Conservation (phyloP, 2,329 filamentous ascomycete species). For the Orbilia javanica region DNA sequence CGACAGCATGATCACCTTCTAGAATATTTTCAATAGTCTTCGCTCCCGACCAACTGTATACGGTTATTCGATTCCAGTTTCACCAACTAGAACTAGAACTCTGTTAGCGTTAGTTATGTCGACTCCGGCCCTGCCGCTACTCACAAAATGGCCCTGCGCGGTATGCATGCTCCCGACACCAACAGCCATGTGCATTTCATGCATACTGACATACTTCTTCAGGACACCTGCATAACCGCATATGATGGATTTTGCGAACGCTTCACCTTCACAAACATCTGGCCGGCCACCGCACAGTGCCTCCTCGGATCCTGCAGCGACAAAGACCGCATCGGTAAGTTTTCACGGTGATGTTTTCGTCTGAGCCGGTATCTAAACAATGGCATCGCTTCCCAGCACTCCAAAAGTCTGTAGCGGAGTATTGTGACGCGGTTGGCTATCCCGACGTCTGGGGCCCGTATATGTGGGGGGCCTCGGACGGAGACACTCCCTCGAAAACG, state of each 20-base stretch:
- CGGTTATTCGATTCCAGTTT: constrained; percentile 4
- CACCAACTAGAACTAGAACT: too few species aligned
- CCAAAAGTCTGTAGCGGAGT: constrained; percentile 27
- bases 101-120: constrained; percentile 28
- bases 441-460: constrained; percentile 45
- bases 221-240: constrained; percentile 44
- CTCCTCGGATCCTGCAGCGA: constrained; percentile 29
- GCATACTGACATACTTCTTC: constrained; percentile 10
- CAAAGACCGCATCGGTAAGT: constrained; percentile 24
- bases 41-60: constrained; percentile 11
- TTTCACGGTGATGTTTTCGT: neutral
- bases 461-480: constrained; percentile 33
- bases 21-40: constrained; percentile 6
- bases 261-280: constrained; percentile 43
- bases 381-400: neutral
- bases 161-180: constrained; percentile 29
- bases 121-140: constrained; percentile 37
- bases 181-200: neutral
- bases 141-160: constrained; percentile 48
- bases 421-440: constrained; percentile 41
- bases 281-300: constrained; percentile 46
- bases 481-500: neutral
- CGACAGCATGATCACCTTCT: constrained; percentile 15
- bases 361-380: neutral
- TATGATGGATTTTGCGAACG: constrained; percentile 46